Conservation (phyloP, 305 asterid species). For the Plantago coronopus region DNA sequence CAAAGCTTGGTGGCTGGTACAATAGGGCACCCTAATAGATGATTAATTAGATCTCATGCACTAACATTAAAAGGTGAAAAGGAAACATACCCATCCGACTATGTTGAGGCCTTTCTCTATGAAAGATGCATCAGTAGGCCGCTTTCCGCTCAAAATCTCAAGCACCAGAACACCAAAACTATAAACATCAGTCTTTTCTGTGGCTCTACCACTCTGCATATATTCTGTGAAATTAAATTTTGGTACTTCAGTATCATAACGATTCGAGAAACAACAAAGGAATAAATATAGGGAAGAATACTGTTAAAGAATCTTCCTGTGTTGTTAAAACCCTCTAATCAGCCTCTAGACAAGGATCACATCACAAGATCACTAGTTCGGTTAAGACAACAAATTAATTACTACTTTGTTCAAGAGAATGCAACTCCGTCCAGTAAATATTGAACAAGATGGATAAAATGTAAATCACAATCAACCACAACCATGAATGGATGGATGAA, state of each 20-base stretch:
- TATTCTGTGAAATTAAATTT: slow-evolving; percentile 47
- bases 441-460: too few relatives aligned
- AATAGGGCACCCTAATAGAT: not conserved
- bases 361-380: not conserved
- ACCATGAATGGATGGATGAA: too few relatives aligned
- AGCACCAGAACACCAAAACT: slow-evolving; percentile 91
- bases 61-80: slow-evolving; percentile 9
- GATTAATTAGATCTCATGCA: slow-evolving; percentile 5
- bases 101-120: slow-evolving; percentile 95
- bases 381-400: not conserved
- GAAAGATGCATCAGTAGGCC: slow-evolving; percentile 92
- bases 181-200: slow-evolving; percentile 88
- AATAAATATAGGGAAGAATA: not conserved
- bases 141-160: slow-evolving; percentile 80
- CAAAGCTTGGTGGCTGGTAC: too few relatives aligned
- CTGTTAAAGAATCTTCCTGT: not conserved
- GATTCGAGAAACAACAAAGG: slow-evolving; percentile 7
- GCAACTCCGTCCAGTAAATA: too few relatives aligned
- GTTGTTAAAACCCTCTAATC: too few relatives aligned
- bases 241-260: slow-evolving; percentile 13
- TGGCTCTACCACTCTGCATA: slow-evolving; percentile 98
- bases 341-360: not conserved
- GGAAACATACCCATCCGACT: slow-evolving; percentile 85
- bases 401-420: too few relatives aligned
- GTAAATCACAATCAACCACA: too few relatives aligned